A percentile compares a stretch with the other conserved stretches of the same genome.
Conservation (phyloP, 139 green algal genomes). For the Chlamydomonas sphaeroides region DNA sequence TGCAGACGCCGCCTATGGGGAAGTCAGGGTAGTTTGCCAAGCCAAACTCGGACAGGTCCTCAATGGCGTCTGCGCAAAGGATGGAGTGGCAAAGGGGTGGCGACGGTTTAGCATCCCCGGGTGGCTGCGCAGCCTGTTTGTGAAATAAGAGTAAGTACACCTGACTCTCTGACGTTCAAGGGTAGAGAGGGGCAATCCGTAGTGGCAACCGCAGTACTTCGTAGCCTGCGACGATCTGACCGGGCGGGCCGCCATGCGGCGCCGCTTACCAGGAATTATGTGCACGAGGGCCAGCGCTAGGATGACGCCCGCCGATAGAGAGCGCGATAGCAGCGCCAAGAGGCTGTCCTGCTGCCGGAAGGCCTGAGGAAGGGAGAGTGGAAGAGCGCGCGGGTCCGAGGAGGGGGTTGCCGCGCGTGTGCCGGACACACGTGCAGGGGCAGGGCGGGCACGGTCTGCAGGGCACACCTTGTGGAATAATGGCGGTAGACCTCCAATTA, state of each 20-base stretch:
- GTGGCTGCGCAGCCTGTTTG: background rate
- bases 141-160: background rate
- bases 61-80: slow-evolving; percentile 1
- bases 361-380: background rate
- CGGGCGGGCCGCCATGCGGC: too few relatives aligned
- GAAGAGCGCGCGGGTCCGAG: too few relatives aligned
- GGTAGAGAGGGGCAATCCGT: too few relatives aligned
- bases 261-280: background rate
- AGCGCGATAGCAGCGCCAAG: background rate
- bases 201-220: too few relatives aligned
- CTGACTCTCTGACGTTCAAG: too few relatives aligned
- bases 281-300: background rate
- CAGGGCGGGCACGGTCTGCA: too few relatives aligned
- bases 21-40: slow-evolving; percentile 16
- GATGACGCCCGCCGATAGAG: background rate
- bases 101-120: too few relatives aligned
- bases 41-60: slow-evolving; percentile 11
- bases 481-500: background rate
- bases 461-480: background rate
- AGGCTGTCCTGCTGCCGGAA: background rate
- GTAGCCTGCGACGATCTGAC: too few relatives aligned
- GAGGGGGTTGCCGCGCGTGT: too few relatives aligned
- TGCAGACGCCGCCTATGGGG: slow-evolving; percentile 20
- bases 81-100: background rate
- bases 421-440: too few relatives aligned